Evolutionary conservation across 345 rosid species (phyloP).

Genomic region (Hirschfeldia incana): DNA sequence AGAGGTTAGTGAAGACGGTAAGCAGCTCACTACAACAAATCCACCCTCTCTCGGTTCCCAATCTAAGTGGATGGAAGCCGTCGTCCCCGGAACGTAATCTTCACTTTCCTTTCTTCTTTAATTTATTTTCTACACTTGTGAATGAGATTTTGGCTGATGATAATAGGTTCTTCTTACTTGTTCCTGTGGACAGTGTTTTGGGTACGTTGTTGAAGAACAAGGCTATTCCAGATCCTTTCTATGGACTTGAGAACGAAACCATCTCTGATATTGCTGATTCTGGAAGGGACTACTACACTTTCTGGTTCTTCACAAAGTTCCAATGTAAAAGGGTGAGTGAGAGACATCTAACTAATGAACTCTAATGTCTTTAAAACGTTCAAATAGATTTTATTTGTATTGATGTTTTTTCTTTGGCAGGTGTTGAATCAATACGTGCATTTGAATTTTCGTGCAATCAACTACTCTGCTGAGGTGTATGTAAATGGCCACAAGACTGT

Average conservation of each 20-base stretch:
- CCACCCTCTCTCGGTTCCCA: constrained; percentile 56
- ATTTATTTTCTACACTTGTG: not conserved
- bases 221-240: constrained; percentile 83
- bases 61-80: constrained; percentile 84
- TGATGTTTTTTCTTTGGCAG: constrained; percentile 43
- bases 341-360: no score
- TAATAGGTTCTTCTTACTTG: not conserved
- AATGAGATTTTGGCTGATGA: not conserved
- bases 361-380: not conserved
- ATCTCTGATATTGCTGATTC: constrained; percentile 89
- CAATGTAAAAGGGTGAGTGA: constrained; percentile 64
- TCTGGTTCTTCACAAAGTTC: constrained; percentile 90
- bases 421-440: constrained; percentile 66
- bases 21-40: constrained; percentile 74
- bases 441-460: constrained; percentile 88
- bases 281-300: constrained; percentile 91
- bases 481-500: constrained; percentile 73
- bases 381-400: no score
- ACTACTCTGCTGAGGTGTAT: constrained; percentile 86
- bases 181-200: constrained; percentile 63
- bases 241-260: constrained; percentile 75
- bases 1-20: constrained; percentile 61
- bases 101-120: not conserved
- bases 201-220: constrained; percentile 81
- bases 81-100: constrained; percentile 92